Base-by-base conservation (phyloP, 257 asterid genomes). In the Rhazya stricta region DNA sequence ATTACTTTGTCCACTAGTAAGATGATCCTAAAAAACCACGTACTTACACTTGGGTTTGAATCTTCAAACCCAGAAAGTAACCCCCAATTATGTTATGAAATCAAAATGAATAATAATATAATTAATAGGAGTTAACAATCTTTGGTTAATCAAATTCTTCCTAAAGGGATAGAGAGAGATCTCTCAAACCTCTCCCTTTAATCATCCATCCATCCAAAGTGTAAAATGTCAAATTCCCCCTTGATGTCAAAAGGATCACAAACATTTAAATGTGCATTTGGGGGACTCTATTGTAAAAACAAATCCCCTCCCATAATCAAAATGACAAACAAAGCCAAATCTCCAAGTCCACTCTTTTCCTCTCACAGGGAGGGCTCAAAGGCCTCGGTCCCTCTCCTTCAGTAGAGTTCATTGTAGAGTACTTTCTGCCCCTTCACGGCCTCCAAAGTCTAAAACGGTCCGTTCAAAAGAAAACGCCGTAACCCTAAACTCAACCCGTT, bases 391-490 rank as follows among this genome's bases (percentile, higher is more conserved):
- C 67, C 6, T 6, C 15, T n/a, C 30, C 18, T 0, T 71, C 63
- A 27, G 42, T n/a, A 39, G n/a, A n/a, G n/a, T n/a, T n/a, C n/a
- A n/a, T n/a, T n/a, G n/a, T n/a, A n/a, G n/a, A n/a, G n/a, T n/a
- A n/a, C n/a, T n/a, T 29, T 18, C 30, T 34, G 32, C 19, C 61
- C 60, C 69, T 51, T n/a, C 50, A 27, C 53, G 9, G 19, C 63
- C 25, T 25, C 36, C 63, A 68, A 36, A 54, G 39, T 75, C 72
- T 36, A 7, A 23, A 74, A 37, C 57, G 76, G 61, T 79, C 86
- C 85, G 84, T 79, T 73, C 80, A 61, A 67, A 68, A 25, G 11
- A 61, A 72, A 86, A 88, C 93, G 87, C 87, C 91, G 93, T 86
- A 82, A 69, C 69, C 43, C 73, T 71, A 41, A 42, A 63, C 76